These are phyloP conservation scores for Asterophora parasitica DNA, from an alignment of 768 basidiomycete genomes.

Conservation along the genomic window DNA sequence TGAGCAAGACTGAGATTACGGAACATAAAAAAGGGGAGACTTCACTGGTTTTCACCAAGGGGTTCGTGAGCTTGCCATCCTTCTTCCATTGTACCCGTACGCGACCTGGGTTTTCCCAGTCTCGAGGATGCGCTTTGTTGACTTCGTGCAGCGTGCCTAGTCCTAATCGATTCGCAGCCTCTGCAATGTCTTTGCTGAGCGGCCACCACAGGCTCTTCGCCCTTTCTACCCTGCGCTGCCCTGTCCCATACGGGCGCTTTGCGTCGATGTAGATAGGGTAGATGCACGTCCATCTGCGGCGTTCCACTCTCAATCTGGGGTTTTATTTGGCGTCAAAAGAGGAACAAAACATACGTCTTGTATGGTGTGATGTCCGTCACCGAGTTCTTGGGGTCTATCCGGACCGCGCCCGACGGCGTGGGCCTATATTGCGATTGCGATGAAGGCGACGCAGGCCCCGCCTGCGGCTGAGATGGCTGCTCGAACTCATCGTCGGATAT, in stretches of 20 bases:
- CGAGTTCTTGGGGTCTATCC: constrained; percentile 28
- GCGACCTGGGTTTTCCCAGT: constrained; percentile 98
- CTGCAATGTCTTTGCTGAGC: constrained; percentile 86
- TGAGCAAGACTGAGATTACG: not conserved
- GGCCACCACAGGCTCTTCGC: constrained; percentile 91
- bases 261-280: constrained; percentile 98
- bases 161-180: constrained; percentile 73
- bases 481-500: constrained; percentile 50
- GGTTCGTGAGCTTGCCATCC: constrained; percentile 62
- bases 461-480: constrained; percentile 27
- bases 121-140: constrained; percentile 85
- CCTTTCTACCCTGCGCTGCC: constrained; percentile 77
- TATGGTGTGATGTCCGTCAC: constrained; percentile 78
- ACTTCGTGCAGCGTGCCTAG: constrained; percentile 85
- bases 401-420: constrained; percentile 18
- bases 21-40: constrained; percentile 12
- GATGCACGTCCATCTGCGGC: constrained; percentile 83
- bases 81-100: constrained; percentile 93
- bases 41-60: constrained; percentile 72
- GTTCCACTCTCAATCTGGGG: constrained; percentile 7
- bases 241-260: constrained; percentile 80
- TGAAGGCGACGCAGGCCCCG: constrained; percentile 56
- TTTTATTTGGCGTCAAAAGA: constrained; percentile 14
- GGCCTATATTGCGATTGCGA: constrained; percentile 24
- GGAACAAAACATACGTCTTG: constrained; percentile 56